Percentiles rank a stretch among this genome's conserved stretches.
Evolutionary conservation across 2,329 filamentous ascomycete species (phyloP).

Genomic region (Hypoxylon sp.): DNA sequence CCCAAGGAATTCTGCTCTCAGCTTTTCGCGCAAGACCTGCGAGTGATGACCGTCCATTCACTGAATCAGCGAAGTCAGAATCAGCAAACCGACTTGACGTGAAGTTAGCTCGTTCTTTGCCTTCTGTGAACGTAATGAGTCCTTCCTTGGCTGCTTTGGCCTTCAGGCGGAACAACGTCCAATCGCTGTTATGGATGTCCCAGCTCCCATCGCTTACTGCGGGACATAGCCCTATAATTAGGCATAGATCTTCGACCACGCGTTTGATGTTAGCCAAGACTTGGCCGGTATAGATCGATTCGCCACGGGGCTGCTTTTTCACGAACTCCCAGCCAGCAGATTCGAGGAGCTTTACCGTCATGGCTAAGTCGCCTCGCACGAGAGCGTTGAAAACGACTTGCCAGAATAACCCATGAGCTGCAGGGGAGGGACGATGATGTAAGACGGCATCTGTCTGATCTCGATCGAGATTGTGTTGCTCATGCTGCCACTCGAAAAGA

Average conservation of each 20-base stretch:
- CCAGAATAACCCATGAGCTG: constrained; percentile 86
- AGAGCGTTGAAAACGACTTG: constrained; percentile 82
- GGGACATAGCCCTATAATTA: constrained; percentile 81
- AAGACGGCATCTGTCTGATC: constrained; percentile 76
- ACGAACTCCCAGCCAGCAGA: constrained; percentile 85
- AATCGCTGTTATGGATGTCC: constrained; percentile 86
- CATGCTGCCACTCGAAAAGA: constrained; percentile 86
- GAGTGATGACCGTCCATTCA: constrained; percentile 65
- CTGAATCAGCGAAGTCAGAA: constrained; percentile 56
- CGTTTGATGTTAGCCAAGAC: constrained; percentile 84
- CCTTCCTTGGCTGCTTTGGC: constrained; percentile 78
- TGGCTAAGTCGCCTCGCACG: constrained; percentile 80
- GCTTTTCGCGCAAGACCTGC: constrained; percentile 81
- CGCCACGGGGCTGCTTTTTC: constrained; percentile 74
- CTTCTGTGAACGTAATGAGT: constrained; percentile 85
- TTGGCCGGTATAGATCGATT: constrained; percentile 78
- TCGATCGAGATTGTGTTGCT: constrained; percentile 79
- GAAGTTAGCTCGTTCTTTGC: constrained; percentile 66
- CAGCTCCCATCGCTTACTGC: constrained; percentile 76
- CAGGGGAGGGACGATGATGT: constrained; percentile 77
- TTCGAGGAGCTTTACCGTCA: constrained; percentile 77
- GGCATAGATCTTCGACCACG: constrained; percentile 77
- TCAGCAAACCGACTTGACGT: constrained; percentile 54
- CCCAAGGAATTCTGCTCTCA: constrained; percentile 89
- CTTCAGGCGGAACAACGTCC: constrained; percentile 85